Conservation (phyloP, 805 yeast species). For the Candida oleophila region DNA sequence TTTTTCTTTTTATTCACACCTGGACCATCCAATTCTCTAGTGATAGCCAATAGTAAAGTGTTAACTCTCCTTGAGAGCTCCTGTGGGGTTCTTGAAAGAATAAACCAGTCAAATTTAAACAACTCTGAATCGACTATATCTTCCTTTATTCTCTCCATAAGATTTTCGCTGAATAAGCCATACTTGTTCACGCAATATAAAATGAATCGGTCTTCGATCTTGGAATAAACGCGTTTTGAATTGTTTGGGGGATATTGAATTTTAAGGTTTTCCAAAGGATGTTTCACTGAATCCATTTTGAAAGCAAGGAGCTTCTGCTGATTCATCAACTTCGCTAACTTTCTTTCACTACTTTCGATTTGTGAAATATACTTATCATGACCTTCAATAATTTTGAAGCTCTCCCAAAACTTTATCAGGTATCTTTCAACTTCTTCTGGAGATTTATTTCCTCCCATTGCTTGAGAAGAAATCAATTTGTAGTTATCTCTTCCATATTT, state of each 20-base stretch:
- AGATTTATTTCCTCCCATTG: conserved; percentile 57
- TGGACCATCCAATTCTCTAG: conserved; percentile 68
- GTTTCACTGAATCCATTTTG: conserved; percentile 53
- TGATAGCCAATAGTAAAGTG: conserved; percentile 64
- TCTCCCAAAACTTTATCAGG: conserved; percentile 61
- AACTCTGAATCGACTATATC: conserved; percentile 59
- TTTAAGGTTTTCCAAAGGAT: conserved; percentile 60
- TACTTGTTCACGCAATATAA: conserved; percentile 59
- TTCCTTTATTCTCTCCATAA: conserved; percentile 63
- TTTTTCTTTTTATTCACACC: conserved; percentile 47
- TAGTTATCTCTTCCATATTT: conserved; percentile 59
- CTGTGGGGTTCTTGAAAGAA: conserved; percentile 67
- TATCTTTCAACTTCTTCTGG: conserved; percentile 60
- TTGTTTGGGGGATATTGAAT: conserved; percentile 82
- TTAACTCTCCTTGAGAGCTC: conserved; percentile 70
- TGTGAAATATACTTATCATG: conserved; percentile 69
- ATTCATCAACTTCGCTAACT: conserved; percentile 49
- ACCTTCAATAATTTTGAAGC: conserved; percentile 62
- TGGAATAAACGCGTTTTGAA: conserved; percentile 70
- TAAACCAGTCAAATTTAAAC: conserved; percentile 73
- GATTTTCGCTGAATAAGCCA: conserved; percentile 59
- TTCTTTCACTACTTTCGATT: conserved; percentile 72
- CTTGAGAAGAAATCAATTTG: conserved; percentile 45
- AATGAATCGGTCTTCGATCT: conserved; percentile 68
- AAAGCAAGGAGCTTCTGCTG: conserved; percentile 56